Conservation (phyloP, 345 rosid genomes). For the Populus tremula region DNA sequence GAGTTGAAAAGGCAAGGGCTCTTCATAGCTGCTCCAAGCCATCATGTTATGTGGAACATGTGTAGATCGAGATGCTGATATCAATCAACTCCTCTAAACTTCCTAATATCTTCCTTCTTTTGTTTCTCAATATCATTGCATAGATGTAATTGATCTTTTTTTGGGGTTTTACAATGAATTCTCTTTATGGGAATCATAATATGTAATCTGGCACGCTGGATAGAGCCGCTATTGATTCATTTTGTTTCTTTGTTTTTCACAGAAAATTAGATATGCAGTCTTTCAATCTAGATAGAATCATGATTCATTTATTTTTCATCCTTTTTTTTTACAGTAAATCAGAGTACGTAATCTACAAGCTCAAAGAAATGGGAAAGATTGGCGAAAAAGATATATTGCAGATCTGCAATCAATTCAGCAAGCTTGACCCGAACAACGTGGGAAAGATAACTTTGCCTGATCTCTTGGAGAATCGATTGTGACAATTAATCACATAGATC, state of each 20-base stretch:
- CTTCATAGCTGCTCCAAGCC: neutral
- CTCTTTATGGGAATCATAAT: too few species aligned
- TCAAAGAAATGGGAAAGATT: conserved; percentile 69
- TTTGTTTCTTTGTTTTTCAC: neutral
- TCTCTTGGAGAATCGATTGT: conserved; percentile 37
- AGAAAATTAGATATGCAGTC: neutral
- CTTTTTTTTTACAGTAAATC: conserved; percentile 48
- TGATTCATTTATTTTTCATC: neutral
- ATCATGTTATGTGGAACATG: neutral
- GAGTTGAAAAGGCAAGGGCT: neutral
- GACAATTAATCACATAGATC: neutral
- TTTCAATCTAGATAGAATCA: neutral
- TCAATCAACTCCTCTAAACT: neutral
- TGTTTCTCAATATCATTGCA: neutral
- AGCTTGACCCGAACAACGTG: conserved; percentile 55
- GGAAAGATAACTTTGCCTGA: conserved; percentile 55
- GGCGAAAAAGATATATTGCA: conserved; percentile 53
- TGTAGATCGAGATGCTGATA: neutral
- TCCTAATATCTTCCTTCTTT: too few species aligned
- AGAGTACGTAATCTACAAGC: conserved; percentile 68
- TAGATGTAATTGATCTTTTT: neutral
- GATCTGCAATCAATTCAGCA: conserved; percentile 59
- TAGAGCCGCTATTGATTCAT: neutral
- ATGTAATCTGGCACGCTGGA: neutral
- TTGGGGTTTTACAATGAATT: neutral